A percentile compares a stretch with the other conserved stretches of the same genome.
Conservation (phyloP, 805 yeast species). For the Saccharomycopsis sp. region DNA sequence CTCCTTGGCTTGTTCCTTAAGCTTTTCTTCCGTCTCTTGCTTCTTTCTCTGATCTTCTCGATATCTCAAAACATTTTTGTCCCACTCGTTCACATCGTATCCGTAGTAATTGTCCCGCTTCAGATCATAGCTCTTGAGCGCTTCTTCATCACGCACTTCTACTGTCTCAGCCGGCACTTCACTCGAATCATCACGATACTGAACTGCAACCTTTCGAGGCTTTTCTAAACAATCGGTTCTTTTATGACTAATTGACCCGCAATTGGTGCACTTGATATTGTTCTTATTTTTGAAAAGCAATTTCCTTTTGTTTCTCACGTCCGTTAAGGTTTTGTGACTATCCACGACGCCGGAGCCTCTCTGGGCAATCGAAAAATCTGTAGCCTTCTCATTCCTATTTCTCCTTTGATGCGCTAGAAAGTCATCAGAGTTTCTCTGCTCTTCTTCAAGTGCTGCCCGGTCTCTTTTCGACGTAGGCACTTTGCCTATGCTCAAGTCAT, state of each 20-base stretch:
- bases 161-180: slow-evolving; percentile 4
- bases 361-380: slow-evolving; percentile 35
- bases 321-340: slow-evolving; percentile 24
- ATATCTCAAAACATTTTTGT: slow-evolving; percentile 31
- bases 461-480: slow-evolving; percentile 19
- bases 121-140: slow-evolving; percentile 36
- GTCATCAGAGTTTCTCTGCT: slow-evolving; percentile 27
- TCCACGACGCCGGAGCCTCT: slow-evolving; percentile 42
- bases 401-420: slow-evolving; percentile 40
- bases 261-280: slow-evolving; percentile 29
- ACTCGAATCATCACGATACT: slow-evolving; percentile 21
- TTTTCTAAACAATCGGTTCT: slow-evolving; percentile 32
- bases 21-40: slow-evolving; percentile 5
- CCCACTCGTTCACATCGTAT: slow-evolving; percentile 39
- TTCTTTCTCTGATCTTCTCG: slow-evolving; percentile 16
- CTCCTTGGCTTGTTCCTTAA: background rate
- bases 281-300: slow-evolving; percentile 10
- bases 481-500: slow-evolving; percentile 10
- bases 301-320: slow-evolving; percentile 14
- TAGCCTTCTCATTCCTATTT: slow-evolving; percentile 28
- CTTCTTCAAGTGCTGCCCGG: slow-evolving; percentile 17
- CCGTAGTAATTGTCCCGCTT: slow-evolving; percentile 55
- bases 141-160: slow-evolving; percentile 10
- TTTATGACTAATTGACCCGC: slow-evolving; percentile 30
- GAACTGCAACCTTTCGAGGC: slow-evolving; percentile 26